Evolutionary conservation across 1,139 yeast genomes (phyloP).

Genomic region (Lizanozyma gosingica): DNA sequence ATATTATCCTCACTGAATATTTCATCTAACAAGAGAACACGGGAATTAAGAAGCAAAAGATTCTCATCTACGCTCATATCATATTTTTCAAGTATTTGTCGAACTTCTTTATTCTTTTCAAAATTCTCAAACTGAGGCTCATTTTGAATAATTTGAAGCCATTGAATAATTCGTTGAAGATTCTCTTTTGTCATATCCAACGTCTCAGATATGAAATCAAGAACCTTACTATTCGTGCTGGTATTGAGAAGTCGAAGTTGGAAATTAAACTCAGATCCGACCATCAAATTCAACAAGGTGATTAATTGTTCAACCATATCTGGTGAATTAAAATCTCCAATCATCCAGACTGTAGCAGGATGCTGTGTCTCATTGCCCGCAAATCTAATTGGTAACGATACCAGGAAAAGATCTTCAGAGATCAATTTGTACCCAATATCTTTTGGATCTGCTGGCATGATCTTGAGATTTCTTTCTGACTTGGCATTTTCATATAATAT

Average conservation of each 20-base stretch:
- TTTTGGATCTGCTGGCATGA: slow-evolving; percentile 26
- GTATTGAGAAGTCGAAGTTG: slow-evolving; percentile 30
- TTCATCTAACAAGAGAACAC: slow-evolving; percentile 26
- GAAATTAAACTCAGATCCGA: slow-evolving; percentile 12
- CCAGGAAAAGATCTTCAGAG: slow-evolving; percentile 18
- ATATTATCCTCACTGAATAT: slow-evolving; percentile 16
- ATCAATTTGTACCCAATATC: slow-evolving; percentile 26
- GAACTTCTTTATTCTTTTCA: slow-evolving; percentile 13
- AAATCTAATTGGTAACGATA: slow-evolving; percentile 11
- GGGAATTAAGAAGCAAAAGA: slow-evolving; percentile 25
- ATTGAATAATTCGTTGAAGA: slow-evolving; percentile 9
- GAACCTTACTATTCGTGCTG: slow-evolving; percentile 9
- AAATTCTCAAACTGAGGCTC: slow-evolving; percentile 6
- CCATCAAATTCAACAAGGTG: slow-evolving; percentile 22
- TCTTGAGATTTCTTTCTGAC: slow-evolving; percentile 21
- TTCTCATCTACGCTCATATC: neutral
- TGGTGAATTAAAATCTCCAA: slow-evolving; percentile 42
- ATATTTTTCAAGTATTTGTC: slow-evolving; percentile 5
- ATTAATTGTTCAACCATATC: slow-evolving; percentile 33
- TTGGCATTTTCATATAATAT: slow-evolving; percentile 27
- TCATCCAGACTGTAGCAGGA: slow-evolving; percentile 39
- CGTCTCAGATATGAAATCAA: slow-evolving; percentile 5
- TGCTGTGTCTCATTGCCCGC: slow-evolving; percentile 8
- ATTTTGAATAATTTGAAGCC: slow-evolving; percentile 3
- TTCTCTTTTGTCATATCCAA: slow-evolving; percentile 7